Evolutionary conservation across 345 rosid genomes (phyloP).

Genomic region (Raphanus sativus): DNA sequence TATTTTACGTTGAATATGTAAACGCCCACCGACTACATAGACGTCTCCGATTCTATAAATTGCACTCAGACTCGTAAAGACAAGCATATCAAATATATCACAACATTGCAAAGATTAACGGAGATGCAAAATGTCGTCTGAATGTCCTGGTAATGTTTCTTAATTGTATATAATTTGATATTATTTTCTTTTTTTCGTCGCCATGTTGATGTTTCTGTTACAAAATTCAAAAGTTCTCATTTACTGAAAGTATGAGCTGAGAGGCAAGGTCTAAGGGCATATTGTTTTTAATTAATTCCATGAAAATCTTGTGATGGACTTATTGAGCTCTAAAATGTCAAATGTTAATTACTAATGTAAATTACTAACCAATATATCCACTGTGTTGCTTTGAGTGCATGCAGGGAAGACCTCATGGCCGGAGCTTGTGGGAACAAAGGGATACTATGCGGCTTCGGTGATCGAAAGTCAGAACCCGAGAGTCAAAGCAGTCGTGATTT

Average conservation of each 20-base stretch:
- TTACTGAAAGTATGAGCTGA: neutral
- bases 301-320: neutral
- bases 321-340: neutral
- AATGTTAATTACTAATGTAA: neutral
- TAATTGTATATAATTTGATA: neutral
- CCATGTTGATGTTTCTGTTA: neutral
- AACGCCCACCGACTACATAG: neutral
- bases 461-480: conserved; percentile 28
- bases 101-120: neutral
- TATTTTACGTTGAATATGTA: neutral
- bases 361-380: neutral
- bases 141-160: conserved; percentile 8
- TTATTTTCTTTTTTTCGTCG: neutral
- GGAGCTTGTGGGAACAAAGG: conserved; percentile 35
- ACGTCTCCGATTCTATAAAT: conserved; percentile 18
- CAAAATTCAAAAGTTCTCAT: neutral
- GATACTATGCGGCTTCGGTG: conserved; percentile 30
- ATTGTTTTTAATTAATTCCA: neutral
- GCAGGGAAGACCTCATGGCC: conserved; percentile 44
- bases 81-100: conserved; percentile 3
- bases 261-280: neutral
- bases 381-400: neutral
- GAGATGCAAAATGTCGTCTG: conserved; percentile 18
- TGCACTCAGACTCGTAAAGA: neutral
- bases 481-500: conserved; percentile 19